Conservation (phyloP, 257 asterid species). For the Solanum medicagineum region DNA sequence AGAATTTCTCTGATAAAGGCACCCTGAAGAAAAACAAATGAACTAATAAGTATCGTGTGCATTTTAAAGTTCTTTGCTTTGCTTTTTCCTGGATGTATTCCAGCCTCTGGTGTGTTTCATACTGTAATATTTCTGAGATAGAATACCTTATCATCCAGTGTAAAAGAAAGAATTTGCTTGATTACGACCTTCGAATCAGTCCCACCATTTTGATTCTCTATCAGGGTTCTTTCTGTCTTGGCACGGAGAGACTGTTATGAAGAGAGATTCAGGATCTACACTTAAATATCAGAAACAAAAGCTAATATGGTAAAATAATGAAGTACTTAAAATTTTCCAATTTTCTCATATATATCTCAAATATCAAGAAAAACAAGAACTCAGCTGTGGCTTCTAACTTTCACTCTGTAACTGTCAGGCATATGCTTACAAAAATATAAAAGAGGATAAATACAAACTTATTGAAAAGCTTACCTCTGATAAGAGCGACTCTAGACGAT, state of each 20-base stretch:
- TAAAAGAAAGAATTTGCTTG: slow-evolving; percentile 59
- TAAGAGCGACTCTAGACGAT: slow-evolving; percentile 87
- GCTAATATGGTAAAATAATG: slow-evolving; percentile 1
- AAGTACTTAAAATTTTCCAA: not conserved
- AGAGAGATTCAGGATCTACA: slow-evolving; percentile 10
- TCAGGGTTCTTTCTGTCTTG: slow-evolving; percentile 43
- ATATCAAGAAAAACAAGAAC: not conserved
- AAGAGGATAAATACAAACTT: not conserved
- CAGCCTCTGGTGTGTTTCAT: not conserved
- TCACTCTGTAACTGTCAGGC: not conserved
- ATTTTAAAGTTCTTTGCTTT: not conserved
- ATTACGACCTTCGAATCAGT: slow-evolving; percentile 33
- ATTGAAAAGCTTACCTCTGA: slow-evolving; percentile 49
- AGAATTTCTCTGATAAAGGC: slow-evolving; percentile 74
- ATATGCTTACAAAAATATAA: not conserved
- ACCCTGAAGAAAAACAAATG: slow-evolving; percentile 40
- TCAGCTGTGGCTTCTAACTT: not conserved
- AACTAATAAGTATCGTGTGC: not conserved
- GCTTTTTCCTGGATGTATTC: not conserved
- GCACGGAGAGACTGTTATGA: slow-evolving; percentile 76
- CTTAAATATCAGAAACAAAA: not conserved
- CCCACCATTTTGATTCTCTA: slow-evolving; percentile 33
- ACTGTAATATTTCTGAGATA: not conserved
- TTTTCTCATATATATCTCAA: not conserved
- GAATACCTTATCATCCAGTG: slow-evolving; percentile 71